A percentile compares a stretch with the other conserved stretches of the same genome.
Evolutionary conservation across 2,329 filamentous ascomycete genomes (phyloP).

Genomic region (Didymellaceae sp.): DNA sequence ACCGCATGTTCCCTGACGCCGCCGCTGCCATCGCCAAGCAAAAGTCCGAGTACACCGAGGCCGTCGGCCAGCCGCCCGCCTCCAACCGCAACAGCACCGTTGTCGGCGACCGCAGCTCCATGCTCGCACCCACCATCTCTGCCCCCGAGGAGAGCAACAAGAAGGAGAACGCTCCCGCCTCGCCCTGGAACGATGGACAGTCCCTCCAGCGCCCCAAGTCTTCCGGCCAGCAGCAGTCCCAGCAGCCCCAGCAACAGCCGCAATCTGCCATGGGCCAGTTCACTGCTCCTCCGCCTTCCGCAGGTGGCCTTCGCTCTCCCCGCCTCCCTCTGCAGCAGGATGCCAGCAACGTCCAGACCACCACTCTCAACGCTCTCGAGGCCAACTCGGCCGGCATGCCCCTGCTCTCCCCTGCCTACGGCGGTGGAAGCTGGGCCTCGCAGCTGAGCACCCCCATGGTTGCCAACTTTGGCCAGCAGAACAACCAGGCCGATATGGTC

Average conservation of each 20-base stretch:
- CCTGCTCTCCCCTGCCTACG: conserved; percentile 78
- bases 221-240: conserved; percentile 69
- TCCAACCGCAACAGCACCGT: conserved; percentile 92
- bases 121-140: conserved; percentile 77
- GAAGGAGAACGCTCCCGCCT: conserved; percentile 69
- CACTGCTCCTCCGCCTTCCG: conserved; percentile 74
- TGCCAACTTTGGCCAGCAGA: conserved; percentile 72
- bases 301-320: conserved; percentile 81
- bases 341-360: conserved; percentile 77
- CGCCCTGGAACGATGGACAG: conserved; percentile 74
- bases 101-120: conserved; percentile 77
- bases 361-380: conserved; percentile 77
- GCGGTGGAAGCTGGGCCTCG: conserved; percentile 95
- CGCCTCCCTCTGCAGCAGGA: conserved; percentile 71
- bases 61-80: conserved; percentile 85
- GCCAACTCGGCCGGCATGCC: conserved; percentile 74
- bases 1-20: conserved; percentile 98
- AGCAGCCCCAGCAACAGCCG: conserved; percentile 53
- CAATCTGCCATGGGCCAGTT: conserved; percentile 85
- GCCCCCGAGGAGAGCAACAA: conserved; percentile 64
- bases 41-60: conserved; percentile 95
- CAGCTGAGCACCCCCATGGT: conserved; percentile 99
- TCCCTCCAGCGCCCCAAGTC: conserved; percentile 73
- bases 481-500: conserved; percentile 92
- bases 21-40: conserved; percentile 98